Evolutionary conservation across 2,329 filamentous ascomycete species (phyloP), one percentile per base, ranked within the genome.

Genomic region (Pestalotiopsis sp.): DNA sequence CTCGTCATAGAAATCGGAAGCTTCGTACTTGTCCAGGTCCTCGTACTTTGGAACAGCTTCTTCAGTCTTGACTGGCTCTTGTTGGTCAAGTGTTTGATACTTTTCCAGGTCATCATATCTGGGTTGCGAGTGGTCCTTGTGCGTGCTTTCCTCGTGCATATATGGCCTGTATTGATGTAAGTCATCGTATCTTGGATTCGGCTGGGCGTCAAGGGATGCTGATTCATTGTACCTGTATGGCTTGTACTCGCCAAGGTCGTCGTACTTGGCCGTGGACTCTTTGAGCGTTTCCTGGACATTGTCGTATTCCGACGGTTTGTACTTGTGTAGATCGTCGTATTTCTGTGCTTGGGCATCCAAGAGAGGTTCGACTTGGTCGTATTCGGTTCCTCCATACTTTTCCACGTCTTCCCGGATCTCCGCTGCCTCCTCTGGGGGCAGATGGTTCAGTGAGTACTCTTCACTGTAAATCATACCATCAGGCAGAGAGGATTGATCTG

Each of bases 21-120:
- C 78, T 1, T 75, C 77, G 68, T 84, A 84, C 52, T 80, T 75
- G 67, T 79, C 71, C 60, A 86, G 73, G 62, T 87, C 84, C 2
- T 83, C 76, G 67, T 84, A 82, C 66, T 79, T 74, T 39, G 75
- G 71, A n/a, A 77, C 67, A 11, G 76, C 66, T 58, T 80, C 73
- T 23, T 79, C 70, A 12, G 68, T 68, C 0, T 73, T 71, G 4
- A 75, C 72, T 27, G 79, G 76, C 12, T 80, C 75, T 63, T 80
- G 64, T 57, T 80, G 73, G 4, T 25, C 59, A 62, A 62, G 38
- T n/a, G 73, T 70, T 13, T 75, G 75, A 67, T 83, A 82, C 9
- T 79, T 75, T 39, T 85, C 69, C 11, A 83, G 72, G 67, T 83
- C 80, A 0, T 82, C 75, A 67, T 84, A 84, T 49, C 63, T 67